phyloP scores from a whole-genome alignment of 2,329 filamentous ascomycete species.

The Alternaria sp. region DNA sequence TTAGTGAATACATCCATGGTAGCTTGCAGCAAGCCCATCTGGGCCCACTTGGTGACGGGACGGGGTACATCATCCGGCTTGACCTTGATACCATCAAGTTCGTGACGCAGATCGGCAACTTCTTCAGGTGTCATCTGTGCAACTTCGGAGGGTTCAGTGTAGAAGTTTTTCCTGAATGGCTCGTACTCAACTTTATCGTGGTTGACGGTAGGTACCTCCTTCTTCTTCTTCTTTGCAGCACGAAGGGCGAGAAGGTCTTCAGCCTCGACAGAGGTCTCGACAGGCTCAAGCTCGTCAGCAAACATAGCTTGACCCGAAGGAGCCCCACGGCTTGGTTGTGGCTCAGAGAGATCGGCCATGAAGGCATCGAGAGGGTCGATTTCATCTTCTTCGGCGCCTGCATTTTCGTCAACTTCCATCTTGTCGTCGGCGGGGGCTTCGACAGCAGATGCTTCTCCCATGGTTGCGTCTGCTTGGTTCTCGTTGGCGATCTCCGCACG shows the following conservation, averaged over 20 bases:
- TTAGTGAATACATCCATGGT: constrained; percentile 84
- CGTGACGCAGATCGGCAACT: constrained; percentile 78
- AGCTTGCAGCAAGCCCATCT: constrained; percentile 87
- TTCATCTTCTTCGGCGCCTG: constrained; percentile 69
- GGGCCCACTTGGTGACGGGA: constrained; percentile 95
- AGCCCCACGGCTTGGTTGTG: constrained; percentile 54
- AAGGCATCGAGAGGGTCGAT: constrained; percentile 95
- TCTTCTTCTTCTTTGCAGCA: constrained; percentile 83
- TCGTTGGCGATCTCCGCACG: constrained; percentile 69
- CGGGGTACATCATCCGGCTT: constrained; percentile 79
- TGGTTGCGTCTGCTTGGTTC: constrained; percentile 59
- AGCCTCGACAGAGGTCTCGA: constrained; percentile 68
- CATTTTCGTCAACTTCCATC: constrained; percentile 65
- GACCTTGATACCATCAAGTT: constrained; percentile 95
- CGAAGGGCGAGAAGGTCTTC: constrained; percentile 61
- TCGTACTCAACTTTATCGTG: constrained; percentile 87
- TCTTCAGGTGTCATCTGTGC: constrained; percentile 85
- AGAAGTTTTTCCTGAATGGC: constrained; percentile 92
- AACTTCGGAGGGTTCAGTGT: constrained; percentile 87
- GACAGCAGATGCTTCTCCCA: constrained; percentile 51
- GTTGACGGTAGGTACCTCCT: constrained; percentile 88
- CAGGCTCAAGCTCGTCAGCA: constrained; percentile 79
- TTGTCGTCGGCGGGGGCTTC: constrained; percentile 47
- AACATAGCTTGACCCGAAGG: constrained; percentile 86
- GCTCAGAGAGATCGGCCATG: constrained; percentile 73